Conservation (phyloP, 805 yeast species). For the Barnettozyma vustinii region DNA sequence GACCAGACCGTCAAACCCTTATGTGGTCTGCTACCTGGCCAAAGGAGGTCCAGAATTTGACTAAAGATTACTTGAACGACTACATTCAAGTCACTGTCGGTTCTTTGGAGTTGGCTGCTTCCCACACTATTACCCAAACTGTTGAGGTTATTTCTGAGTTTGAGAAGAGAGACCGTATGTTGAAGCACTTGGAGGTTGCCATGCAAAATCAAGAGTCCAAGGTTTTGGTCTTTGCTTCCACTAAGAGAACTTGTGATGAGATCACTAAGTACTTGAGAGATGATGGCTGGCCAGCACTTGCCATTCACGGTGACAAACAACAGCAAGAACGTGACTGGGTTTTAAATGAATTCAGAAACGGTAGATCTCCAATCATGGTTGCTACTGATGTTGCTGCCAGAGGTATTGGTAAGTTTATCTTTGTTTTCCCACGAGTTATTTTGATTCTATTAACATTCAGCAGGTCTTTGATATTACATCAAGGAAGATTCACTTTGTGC, state of each 20-base stretch:
- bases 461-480: conserved; percentile 18
- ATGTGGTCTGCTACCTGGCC: conserved; percentile 99
- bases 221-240: conserved; percentile 87
- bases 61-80: conserved; percentile 85
- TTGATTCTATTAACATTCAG: conserved; percentile 17
- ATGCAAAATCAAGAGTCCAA: conserved; percentile 68
- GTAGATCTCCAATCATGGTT: conserved; percentile 94
- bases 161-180: conserved; percentile 89
- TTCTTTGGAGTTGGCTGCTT: conserved; percentile 91
- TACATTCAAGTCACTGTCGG: conserved; percentile 97
- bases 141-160: conserved; percentile 88
- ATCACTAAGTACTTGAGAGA: conserved; percentile 85
- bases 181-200: conserved; percentile 78
- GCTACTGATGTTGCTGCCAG: conserved; percentile 99
- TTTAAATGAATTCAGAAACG: conserved; percentile 82
- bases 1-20: conserved; percentile 98
- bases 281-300: conserved; percentile 98
- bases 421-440: conserved; percentile 1
- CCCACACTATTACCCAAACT: conserved; percentile 90
- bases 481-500: not conserved
- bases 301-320: conserved; percentile 97
- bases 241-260: conserved; percentile 97
- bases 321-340: conserved; percentile 99
- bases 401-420: conserved; percentile 89
- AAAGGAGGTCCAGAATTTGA: conserved; percentile 90